These are phyloP conservation scores for Fomes fomentarius DNA, from an alignment of 1,284 basidiomycete genomes.

Conservation along the genomic window DNA sequence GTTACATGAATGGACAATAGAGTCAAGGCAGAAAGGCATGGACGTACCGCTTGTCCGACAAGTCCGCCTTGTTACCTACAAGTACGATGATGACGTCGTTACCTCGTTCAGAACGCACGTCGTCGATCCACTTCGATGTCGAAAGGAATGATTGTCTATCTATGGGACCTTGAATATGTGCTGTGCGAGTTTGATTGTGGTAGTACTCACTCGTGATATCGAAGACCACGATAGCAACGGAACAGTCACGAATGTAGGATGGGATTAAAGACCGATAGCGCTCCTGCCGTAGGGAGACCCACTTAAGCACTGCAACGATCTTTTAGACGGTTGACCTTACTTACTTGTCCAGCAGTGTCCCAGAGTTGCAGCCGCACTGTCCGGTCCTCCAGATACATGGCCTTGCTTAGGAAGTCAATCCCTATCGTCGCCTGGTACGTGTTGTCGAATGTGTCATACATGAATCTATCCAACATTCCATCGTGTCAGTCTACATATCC, in stretches of 20 bases:
- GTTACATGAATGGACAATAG: background rate
- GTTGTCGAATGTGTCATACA: conserved; percentile 99
- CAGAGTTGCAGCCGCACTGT: conserved; percentile 97
- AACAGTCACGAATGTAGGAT: conserved; percentile 98
- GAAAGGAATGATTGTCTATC: conserved; percentile 97
- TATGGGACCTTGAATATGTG: conserved; percentile 34
- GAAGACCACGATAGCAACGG: conserved; percentile 97
- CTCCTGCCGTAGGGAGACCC: conserved; percentile 59
- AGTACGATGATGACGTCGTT: conserved; percentile 99
- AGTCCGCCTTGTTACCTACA: conserved; percentile 99
- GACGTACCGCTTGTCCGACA: conserved; percentile 88
- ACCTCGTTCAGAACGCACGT: conserved; percentile 96
- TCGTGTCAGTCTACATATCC: background rate
- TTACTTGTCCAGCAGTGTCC: conserved; percentile 97
- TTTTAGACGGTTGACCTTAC: conserved; percentile 27
- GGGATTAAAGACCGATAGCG: conserved; percentile 98
- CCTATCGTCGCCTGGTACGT: conserved; percentile 99
- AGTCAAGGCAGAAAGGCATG: conserved; percentile 21
- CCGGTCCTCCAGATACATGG: conserved; percentile 99
- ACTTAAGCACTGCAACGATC: conserved; percentile 1
- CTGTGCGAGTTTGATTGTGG: background rate
- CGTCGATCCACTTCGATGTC: conserved; percentile 99
- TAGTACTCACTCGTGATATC: conserved; percentile 91
- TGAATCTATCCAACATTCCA: conserved; percentile 61
- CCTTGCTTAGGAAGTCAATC: conserved; percentile 99